phyloP scores from a whole-genome alignment of 331 rosid species.

The Rosa hybrid region DNA sequence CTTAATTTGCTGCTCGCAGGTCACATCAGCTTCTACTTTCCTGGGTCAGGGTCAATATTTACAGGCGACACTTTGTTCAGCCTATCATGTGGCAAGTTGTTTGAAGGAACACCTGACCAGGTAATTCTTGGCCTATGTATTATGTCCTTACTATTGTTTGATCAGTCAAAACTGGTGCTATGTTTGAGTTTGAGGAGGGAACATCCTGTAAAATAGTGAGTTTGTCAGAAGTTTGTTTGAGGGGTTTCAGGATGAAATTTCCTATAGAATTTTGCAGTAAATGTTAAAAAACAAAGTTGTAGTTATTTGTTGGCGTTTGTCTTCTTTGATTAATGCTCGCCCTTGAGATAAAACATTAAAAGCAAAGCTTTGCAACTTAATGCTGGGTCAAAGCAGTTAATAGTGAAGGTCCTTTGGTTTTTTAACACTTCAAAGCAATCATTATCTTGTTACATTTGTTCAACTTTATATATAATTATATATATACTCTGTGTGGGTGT shows the following conservation, averaged over 20 bases:
- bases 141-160: neutral
- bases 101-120: slow-evolving; percentile 95
- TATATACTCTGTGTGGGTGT: too few relatives aligned
- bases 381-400: neutral
- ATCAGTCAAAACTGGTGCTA: neutral
- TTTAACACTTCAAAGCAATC: neutral
- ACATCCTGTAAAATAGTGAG: neutral
- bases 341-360: neutral
- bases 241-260: neutral
- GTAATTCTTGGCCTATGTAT: slow-evolving; percentile 44
- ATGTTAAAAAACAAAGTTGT: neutral
- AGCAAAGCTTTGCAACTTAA: neutral
- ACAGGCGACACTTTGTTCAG: slow-evolving; percentile 96
- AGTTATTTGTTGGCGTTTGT: neutral
- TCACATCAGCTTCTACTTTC: slow-evolving; percentile 91
- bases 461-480: too few relatives aligned
- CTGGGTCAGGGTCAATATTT: slow-evolving; percentile 79
- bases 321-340: neutral
- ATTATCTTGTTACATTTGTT: neutral
- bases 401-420: neutral
- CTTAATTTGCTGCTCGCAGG: slow-evolving; percentile 45
- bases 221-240: neutral
- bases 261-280: neutral
- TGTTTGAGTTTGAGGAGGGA: neutral
- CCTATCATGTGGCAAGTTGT: slow-evolving; percentile 94